phyloP scores from a whole-genome alignment of 257 asterid species.

The Solanum megistacrolobum region DNA sequence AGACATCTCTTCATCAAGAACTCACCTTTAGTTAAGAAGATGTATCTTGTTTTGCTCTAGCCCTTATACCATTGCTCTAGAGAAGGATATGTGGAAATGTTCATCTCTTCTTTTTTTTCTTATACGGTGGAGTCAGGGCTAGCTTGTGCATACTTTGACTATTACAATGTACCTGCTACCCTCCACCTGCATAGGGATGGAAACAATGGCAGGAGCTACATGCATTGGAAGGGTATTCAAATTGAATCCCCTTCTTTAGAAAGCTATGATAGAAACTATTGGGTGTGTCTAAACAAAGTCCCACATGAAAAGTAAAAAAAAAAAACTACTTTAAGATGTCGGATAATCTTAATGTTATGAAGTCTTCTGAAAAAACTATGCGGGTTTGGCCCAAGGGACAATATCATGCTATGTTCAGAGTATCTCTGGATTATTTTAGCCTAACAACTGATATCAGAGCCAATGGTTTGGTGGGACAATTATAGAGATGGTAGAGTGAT shows the following conservation, averaged over 20 bases:
- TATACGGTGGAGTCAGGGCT: not conserved
- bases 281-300: not conserved
- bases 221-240: not conserved
- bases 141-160: not conserved
- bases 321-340: no score
- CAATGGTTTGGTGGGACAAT: fast-evolving
- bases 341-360: no score
- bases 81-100: not conserved
- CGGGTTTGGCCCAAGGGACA: not conserved
- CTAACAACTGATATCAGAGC: not conserved
- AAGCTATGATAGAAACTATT: not conserved
- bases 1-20: not conserved
- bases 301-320: no score
- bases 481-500: not conserved
- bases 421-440: not conserved
- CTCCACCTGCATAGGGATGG: not conserved
- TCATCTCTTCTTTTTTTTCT: not conserved
- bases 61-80: not conserved
- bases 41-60: not conserved
- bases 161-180: not conserved
- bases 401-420: not conserved
- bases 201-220: not conserved
- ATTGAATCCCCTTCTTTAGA: not conserved
- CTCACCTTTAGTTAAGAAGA: not conserved
- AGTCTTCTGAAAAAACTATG: no score